A percentile compares a stretch with the other conserved stretches of the same genome.
Evolutionary conservation across 768 basidiomycete genomes (phyloP).

Genomic region (Tylopilus subfusipes): DNA sequence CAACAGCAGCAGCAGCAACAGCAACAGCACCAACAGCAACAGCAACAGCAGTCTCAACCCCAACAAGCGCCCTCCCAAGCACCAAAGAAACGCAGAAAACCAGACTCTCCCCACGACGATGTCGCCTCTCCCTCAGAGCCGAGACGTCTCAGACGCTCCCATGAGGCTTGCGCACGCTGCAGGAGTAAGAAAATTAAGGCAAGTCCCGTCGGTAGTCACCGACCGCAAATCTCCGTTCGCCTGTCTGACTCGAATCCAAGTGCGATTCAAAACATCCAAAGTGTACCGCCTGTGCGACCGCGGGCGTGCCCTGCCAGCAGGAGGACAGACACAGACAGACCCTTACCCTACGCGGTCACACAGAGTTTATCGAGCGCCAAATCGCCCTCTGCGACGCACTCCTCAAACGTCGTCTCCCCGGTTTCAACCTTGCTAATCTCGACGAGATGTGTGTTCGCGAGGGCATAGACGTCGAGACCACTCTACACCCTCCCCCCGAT

Average conservation of each 20-base stretch:
- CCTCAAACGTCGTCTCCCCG: slow-evolving; percentile 67
- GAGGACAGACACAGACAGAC: slow-evolving; percentile 87
- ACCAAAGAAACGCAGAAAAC: slow-evolving; percentile 59
- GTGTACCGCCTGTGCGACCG: slow-evolving; percentile 81
- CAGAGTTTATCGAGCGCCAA: slow-evolving; percentile 78
- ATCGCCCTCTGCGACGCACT: slow-evolving; percentile 75
- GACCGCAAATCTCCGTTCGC: slow-evolving; percentile 78
- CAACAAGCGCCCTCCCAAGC: slow-evolving; percentile 36
- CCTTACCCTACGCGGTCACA: slow-evolving; percentile 79
- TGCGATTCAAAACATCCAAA: slow-evolving; percentile 89
- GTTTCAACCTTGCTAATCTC: slow-evolving; percentile 62
- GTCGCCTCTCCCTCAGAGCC: slow-evolving; percentile 59
- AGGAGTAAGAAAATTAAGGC: slow-evolving; percentile 97
- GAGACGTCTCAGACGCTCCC: slow-evolving; percentile 78
- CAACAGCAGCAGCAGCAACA: slow-evolving; percentile 18
- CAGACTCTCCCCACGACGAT: slow-evolving; percentile 55
- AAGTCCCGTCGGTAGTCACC: slow-evolving; percentile 62
- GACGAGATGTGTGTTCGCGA: slow-evolving; percentile 64
- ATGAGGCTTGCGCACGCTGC: slow-evolving; percentile 90
- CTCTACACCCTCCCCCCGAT: slow-evolving; percentile 26
- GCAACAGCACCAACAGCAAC: slow-evolving; percentile 34
- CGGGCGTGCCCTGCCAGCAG: slow-evolving; percentile 77
- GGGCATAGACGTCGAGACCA: slow-evolving; percentile 51
- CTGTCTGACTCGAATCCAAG: slow-evolving; percentile 45
- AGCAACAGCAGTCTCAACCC: slow-evolving; percentile 23